phyloP scores from a whole-genome alignment of 345 rosid species.

The Citrus reticulata region DNA sequence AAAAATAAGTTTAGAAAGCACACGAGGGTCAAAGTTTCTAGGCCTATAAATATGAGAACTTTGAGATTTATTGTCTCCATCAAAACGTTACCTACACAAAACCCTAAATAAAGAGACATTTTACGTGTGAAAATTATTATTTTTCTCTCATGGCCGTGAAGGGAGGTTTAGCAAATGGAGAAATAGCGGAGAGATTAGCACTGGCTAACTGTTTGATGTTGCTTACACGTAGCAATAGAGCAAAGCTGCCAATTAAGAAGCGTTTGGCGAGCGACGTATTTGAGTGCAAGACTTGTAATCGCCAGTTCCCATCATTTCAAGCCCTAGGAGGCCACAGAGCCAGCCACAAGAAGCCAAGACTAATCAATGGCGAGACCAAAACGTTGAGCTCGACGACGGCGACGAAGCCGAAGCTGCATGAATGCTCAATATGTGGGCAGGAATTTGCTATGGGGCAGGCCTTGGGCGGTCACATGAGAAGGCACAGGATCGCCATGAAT shows the following conservation, averaged over 20 bases:
- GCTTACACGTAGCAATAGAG: slow-evolving; percentile 32
- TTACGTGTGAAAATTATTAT: neutral
- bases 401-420: slow-evolving; percentile 33
- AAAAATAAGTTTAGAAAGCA: too few relatives aligned
- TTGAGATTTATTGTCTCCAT: neutral
- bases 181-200: slow-evolving; percentile 36
- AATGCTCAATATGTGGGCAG: slow-evolving; percentile 61
- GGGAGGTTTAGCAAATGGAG: slow-evolving; percentile 41
- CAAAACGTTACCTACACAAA: neutral
- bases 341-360: slow-evolving; percentile 59
- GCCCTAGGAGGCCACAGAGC: slow-evolving; percentile 82
- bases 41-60: neutral
- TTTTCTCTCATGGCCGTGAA: slow-evolving; percentile 26
- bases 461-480: slow-evolving; percentile 79
- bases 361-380: slow-evolving; percentile 3
- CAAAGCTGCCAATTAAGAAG: slow-evolving; percentile 10
- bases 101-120: neutral
- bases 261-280: slow-evolving; percentile 15
- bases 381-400: neutral
- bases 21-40: neutral
- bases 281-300: slow-evolving; percentile 70
- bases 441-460: slow-evolving; percentile 66
- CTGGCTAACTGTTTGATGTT: slow-evolving; percentile 43
- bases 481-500: slow-evolving; percentile 37
- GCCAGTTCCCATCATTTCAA: slow-evolving; percentile 63